Evolutionary conservation across 805 yeast species (phyloP).

Genomic region (Kuraishia capsulata): DNA sequence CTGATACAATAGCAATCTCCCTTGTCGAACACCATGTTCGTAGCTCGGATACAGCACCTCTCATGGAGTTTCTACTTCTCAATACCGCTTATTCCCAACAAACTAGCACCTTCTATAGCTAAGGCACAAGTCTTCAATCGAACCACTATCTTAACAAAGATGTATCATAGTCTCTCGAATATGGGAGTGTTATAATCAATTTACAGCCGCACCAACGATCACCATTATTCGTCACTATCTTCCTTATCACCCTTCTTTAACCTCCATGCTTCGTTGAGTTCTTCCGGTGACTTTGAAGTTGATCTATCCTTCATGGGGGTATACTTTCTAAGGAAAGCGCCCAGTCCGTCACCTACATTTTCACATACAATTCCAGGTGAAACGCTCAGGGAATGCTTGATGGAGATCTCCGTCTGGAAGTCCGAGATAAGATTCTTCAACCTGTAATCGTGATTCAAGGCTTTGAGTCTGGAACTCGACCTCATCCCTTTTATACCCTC

Average conservation of each 20-base stretch:
- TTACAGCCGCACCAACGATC: no score
- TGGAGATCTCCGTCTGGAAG: slow-evolving; percentile 33
- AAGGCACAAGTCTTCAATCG: no score
- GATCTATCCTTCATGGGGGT: slow-evolving; percentile 49
- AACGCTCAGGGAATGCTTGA: slow-evolving; percentile 21
- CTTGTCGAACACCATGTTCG: no score
- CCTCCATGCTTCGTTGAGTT: slow-evolving; percentile 55
- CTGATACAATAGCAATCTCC: no score
- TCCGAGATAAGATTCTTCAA: slow-evolving; percentile 45
- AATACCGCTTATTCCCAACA: no score
- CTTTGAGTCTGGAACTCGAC: slow-evolving; percentile 34
- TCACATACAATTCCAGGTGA: slow-evolving; percentile 7
- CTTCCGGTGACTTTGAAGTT: slow-evolving; percentile 55
- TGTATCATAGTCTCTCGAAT: no score
- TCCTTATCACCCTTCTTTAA: slow-evolving; percentile 25
- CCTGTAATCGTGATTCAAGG: slow-evolving; percentile 45
- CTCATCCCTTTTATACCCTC: slow-evolving; percentile 29
- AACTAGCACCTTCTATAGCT: no score
- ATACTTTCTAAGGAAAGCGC: slow-evolving; percentile 48
- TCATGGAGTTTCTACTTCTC: no score
- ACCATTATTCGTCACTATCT: no score
- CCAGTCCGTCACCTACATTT: slow-evolving; percentile 74
- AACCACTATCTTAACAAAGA: no score
- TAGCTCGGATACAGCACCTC: no score
- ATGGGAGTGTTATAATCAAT: no score